Percentiles rank a stretch among this genome's conserved stretches.
Evolutionary conservation across 495 filamentous ascomycete genomes (phyloP).

Genomic region (Hypoxylon intermedium): DNA sequence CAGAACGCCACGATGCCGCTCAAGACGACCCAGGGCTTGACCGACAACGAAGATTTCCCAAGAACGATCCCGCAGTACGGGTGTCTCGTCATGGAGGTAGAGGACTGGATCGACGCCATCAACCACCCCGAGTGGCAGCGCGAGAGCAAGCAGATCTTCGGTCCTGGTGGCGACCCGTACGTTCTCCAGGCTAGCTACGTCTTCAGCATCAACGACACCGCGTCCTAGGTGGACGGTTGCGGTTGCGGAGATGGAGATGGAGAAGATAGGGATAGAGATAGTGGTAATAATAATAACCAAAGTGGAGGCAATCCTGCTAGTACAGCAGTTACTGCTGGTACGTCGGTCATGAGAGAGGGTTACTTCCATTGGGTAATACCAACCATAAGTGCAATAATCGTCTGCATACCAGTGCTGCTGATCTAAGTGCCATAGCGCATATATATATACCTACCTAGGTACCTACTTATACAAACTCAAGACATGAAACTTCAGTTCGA

Average conservation of each 20-base stretch:
- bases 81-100: slow-evolving; percentile 72
- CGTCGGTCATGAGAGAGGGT: slow-evolving; percentile 6
- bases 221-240: slow-evolving; percentile 28
- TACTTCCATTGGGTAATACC: slow-evolving; percentile 5
- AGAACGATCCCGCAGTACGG: slow-evolving; percentile 69
- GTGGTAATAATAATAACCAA: background rate
- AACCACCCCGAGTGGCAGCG: slow-evolving; percentile 82
- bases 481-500: no score
- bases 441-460: background rate
- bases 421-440: background rate
- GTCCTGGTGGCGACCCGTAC: slow-evolving; percentile 67
- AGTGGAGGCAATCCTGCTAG: background rate
- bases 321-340: background rate
- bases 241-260: background rate
- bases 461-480: no score
- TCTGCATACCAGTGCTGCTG: background rate
- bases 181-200: slow-evolving; percentile 71
- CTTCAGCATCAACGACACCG: slow-evolving; percentile 57
- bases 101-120: slow-evolving; percentile 82
- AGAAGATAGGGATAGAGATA: background rate
- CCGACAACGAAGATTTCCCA: slow-evolving; percentile 46
- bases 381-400: background rate
- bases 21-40: slow-evolving; percentile 68
- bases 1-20: slow-evolving; percentile 71
- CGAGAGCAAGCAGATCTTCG: slow-evolving; percentile 64